These are phyloP conservation scores for Stereum hirsutum DNA, from an alignment of 1,284 basidiomycete genomes.

Conservation along the genomic window DNA sequence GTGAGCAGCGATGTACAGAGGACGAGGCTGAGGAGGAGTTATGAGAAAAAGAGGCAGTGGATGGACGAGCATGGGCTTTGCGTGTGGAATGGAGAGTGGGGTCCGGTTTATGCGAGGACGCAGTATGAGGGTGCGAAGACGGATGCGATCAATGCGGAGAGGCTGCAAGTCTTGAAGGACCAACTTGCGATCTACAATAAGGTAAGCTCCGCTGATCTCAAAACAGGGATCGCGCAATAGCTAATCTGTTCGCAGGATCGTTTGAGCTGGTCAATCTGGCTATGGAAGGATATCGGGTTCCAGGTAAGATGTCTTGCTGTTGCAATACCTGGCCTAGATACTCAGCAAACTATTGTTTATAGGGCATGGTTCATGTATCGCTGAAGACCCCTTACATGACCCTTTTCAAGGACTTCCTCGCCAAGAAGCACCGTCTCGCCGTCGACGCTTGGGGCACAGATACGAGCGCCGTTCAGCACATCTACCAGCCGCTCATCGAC, in stretches of 20 bases:
- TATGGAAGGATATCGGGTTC: slow-evolving; percentile 82
- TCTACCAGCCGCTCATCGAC: slow-evolving; percentile 49
- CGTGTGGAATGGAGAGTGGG: slow-evolving; percentile 76
- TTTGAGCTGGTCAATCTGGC: slow-evolving; percentile 76
- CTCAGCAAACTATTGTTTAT: too few relatives aligned
- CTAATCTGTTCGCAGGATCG: slow-evolving; percentile 35
- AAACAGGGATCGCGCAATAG: not conserved
- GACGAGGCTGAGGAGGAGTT: slow-evolving; percentile 38
- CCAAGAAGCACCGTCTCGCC: slow-evolving; percentile 53
- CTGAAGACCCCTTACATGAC: slow-evolving; percentile 62
- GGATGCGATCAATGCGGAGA: slow-evolving; percentile 56
- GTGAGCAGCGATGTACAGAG: slow-evolving; percentile 43
- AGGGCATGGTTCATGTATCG: slow-evolving; percentile 69
- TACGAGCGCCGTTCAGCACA: slow-evolving; percentile 31
- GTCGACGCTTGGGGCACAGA: slow-evolving; percentile 61
- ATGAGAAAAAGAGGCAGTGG: slow-evolving; percentile 61
- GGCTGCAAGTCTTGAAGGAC: slow-evolving; percentile 62
- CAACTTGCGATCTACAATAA: slow-evolving; percentile 69
- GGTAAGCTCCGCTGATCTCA: slow-evolving; percentile 20
- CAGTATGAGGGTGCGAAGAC: slow-evolving; percentile 50
- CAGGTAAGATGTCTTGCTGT: too few relatives aligned
- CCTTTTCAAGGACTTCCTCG: slow-evolving; percentile 52
- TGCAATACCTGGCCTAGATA: too few relatives aligned
- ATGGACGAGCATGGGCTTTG: slow-evolving; percentile 56
- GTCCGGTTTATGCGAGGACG: slow-evolving; percentile 51